Conservation (phyloP, 1,284 basidiomycete genomes). For the Tilletiopsis washingtonensis region DNA sequence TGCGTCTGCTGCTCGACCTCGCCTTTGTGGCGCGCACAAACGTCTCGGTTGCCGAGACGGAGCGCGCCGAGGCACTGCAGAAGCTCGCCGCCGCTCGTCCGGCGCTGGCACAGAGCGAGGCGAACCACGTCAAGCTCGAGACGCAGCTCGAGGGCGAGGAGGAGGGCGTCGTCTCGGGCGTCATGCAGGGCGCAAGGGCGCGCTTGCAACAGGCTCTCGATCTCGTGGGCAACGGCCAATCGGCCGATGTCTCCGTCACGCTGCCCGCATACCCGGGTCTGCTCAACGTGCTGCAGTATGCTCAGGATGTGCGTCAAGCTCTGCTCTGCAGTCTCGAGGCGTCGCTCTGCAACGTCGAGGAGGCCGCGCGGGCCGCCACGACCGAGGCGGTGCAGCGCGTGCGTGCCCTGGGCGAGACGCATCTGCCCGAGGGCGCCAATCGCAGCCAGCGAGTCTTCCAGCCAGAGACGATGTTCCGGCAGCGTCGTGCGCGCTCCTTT, state of each 20-base stretch:
- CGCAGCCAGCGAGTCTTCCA: slow-evolving; percentile 65
- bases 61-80: slow-evolving; percentile 66
- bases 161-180: slow-evolving; percentile 60
- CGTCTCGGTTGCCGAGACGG: slow-evolving; percentile 69
- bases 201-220: slow-evolving; percentile 65
- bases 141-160: slow-evolving; percentile 70
- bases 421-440: slow-evolving; percentile 57
- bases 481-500: slow-evolving; percentile 51
- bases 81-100: slow-evolving; percentile 69
- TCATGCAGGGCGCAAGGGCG: slow-evolving; percentile 53
- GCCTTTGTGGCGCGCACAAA: slow-evolving; percentile 81
- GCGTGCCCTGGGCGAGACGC: slow-evolving; percentile 62
- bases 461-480: slow-evolving; percentile 86
- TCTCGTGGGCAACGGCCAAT: slow-evolving; percentile 62
- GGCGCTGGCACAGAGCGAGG: slow-evolving; percentile 77
- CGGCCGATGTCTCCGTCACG: slow-evolving; percentile 11
- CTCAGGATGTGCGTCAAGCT: slow-evolving; percentile 68
- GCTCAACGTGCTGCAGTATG: slow-evolving; percentile 79
- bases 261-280: slow-evolving; percentile 78
- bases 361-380: slow-evolving; percentile 69
- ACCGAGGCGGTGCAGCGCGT: slow-evolving; percentile 64
- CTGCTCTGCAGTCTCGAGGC: slow-evolving; percentile 75
- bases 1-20: slow-evolving; percentile 78
- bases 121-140: slow-evolving; percentile 65
- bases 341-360: slow-evolving; percentile 72